Conservation (phyloP, 148 eudicot species). For the Vaccinium macrocarpon region DNA sequence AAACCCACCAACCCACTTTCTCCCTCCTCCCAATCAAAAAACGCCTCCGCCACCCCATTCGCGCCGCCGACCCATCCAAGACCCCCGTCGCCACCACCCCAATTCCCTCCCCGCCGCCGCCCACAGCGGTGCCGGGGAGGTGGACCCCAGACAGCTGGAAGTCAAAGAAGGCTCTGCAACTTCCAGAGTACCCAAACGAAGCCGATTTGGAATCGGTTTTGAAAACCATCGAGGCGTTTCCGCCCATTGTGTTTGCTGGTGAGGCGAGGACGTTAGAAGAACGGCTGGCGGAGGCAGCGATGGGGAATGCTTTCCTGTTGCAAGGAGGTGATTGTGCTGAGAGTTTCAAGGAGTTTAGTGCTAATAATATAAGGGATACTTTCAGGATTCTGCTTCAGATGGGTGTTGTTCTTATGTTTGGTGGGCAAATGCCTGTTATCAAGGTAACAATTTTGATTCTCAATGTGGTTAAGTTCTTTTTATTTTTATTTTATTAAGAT, state of each 20-base stretch:
- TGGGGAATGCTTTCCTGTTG: conserved; percentile 61
- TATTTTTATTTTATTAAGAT: neutral
- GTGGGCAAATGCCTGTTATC: conserved; percentile 10
- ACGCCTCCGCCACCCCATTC: conserved; percentile 11
- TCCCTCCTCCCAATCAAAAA: neutral
- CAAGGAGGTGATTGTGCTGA: conserved; percentile 51
- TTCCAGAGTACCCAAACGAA: conserved; percentile 57
- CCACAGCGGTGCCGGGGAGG: conserved; percentile 10
- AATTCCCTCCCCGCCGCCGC: neutral
- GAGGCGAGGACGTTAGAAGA: conserved; percentile 65
- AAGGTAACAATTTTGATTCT: neutral
- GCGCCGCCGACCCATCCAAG: conserved; percentile 5
- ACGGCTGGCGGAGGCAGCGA: conserved; percentile 55
- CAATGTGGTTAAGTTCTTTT: neutral
- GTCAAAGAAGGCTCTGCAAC: conserved; percentile 47
- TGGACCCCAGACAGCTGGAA: conserved; percentile 62
- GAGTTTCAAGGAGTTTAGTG: conserved; percentile 11
- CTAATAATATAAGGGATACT: conserved; percentile 7
- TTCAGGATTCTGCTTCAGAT: conserved; percentile 8
- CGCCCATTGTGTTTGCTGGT: conserved; percentile 71
- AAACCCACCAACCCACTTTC: neutral
- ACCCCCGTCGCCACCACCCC: conserved; percentile 9
- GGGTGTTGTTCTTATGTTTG: conserved; percentile 13
- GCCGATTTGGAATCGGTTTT: conserved; percentile 41
- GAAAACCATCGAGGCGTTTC: conserved; percentile 49